Conservation (phyloP, 495 filamentous ascomycete genomes). For the Parmelia sp. region DNA sequence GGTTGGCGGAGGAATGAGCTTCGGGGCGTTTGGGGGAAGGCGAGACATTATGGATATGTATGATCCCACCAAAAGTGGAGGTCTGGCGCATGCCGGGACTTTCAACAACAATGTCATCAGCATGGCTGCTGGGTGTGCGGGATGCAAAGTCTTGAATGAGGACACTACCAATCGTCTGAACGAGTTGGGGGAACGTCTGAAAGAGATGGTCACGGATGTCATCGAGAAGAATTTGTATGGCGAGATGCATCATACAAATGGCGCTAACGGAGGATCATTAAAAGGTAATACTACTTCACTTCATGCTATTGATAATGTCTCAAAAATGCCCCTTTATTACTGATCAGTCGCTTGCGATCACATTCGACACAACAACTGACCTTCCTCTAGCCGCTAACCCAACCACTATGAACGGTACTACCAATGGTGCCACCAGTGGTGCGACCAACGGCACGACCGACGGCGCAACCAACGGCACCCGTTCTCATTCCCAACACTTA, state of each 20-base stretch:
- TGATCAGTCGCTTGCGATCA: neutral
- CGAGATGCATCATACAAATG: neutral
- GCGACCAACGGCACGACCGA: neutral
- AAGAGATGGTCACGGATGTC: slow-evolving; percentile 18
- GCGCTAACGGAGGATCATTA: neutral
- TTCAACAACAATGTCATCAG: slow-evolving; percentile 63
- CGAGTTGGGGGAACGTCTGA: slow-evolving; percentile 28
- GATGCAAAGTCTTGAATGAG: slow-evolving; percentile 30
- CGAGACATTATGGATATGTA: slow-evolving; percentile 49
- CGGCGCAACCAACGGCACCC: neutral
- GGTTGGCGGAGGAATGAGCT: slow-evolving; percentile 55
- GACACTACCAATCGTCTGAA: slow-evolving; percentile 26
- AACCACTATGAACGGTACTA: neutral
- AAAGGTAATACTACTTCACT: neutral
- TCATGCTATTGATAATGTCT: neutral
- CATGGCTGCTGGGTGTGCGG: slow-evolving; percentile 49
- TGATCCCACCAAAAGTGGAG: slow-evolving; percentile 37
- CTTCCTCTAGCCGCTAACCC: neutral
- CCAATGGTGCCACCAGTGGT: neutral
- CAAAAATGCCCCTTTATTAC: no score
- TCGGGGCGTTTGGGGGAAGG: slow-evolving; percentile 58
- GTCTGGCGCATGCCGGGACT: slow-evolving; percentile 51
- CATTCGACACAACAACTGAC: neutral
- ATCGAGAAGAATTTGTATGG: slow-evolving; percentile 10
- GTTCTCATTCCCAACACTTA: neutral